Conservation (phyloP, 2,329 filamentous ascomycete species). For the Aureobasidium sp. region DNA sequence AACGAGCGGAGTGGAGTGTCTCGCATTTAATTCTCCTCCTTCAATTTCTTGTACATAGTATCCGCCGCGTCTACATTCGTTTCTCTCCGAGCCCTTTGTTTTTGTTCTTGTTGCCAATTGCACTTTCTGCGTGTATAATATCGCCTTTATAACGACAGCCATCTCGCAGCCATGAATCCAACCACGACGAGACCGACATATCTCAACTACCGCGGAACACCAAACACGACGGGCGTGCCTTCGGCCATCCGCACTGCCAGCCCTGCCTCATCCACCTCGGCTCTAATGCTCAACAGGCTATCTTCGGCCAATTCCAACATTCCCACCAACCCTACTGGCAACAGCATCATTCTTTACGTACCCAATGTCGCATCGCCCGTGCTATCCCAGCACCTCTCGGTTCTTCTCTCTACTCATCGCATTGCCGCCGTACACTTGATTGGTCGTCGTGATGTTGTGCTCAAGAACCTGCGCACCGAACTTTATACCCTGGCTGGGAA, state of each 20-base stretch:
- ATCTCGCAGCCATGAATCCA: not conserved
- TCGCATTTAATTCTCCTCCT: conserved; percentile 4
- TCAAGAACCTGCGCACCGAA: conserved; percentile 7
- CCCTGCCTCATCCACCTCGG: not conserved
- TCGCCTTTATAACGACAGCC: not conserved
- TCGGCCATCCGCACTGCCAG: not conserved
- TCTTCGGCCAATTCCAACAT: not conserved
- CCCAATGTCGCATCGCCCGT: not conserved
- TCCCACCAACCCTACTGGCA: not conserved
- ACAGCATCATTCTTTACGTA: conserved; percentile 8
- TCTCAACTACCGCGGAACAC: conserved; percentile 7
- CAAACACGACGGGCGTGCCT: not conserved
- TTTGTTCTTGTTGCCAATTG: not conserved
- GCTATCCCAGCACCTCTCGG: not conserved
- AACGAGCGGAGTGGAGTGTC: not conserved
- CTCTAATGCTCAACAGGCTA: not conserved
- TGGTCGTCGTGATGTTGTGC: not conserved
- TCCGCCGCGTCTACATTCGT: not conserved
- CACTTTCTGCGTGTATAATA: not conserved
- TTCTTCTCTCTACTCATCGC: not conserved
- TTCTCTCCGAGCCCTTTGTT: not conserved
- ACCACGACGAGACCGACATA: conserved; percentile 6
- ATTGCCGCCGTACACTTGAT: conserved; percentile 3
- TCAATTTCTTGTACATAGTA: not conserved
- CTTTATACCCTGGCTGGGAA: conserved; percentile 9